phyloP scores from a whole-genome alignment of 306 rosid species.

The Albizia julibrissin region DNA sequence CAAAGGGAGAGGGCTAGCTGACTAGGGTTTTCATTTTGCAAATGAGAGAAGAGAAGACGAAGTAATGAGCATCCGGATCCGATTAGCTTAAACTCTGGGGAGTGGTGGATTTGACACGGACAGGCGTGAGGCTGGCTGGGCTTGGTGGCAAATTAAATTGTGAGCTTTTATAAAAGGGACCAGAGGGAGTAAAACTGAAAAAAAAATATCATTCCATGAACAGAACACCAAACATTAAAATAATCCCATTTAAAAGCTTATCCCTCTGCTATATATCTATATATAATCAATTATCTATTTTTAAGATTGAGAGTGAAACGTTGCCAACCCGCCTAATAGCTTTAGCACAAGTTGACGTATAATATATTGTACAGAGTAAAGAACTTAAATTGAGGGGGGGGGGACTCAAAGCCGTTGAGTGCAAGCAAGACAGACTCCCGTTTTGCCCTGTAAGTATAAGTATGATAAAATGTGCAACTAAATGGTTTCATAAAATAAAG shows the following conservation, averaged over 20 bases:
- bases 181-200: too few relatives aligned
- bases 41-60: too few relatives aligned
- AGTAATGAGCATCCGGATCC: too few relatives aligned
- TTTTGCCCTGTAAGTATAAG: neutral
- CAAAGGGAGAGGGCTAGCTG: too few relatives aligned
- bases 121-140: too few relatives aligned
- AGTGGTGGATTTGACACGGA: too few relatives aligned
- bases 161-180: too few relatives aligned
- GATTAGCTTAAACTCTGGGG: too few relatives aligned
- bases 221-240: neutral
- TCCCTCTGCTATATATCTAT: neutral
- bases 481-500: neutral
- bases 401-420: neutral
- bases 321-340: neutral
- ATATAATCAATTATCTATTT: neutral
- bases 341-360: neutral
- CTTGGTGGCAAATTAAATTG: too few relatives aligned
- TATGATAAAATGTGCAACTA: neutral
- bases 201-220: neutral
- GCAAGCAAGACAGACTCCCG: neutral
- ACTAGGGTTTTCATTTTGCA: too few relatives aligned
- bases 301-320: neutral
- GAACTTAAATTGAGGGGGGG: neutral
- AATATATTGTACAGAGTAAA: neutral
- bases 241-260: neutral